Base-by-base conservation (phyloP, 129 eudicot species). In the Helichrysum umbraculigerum region DNA sequence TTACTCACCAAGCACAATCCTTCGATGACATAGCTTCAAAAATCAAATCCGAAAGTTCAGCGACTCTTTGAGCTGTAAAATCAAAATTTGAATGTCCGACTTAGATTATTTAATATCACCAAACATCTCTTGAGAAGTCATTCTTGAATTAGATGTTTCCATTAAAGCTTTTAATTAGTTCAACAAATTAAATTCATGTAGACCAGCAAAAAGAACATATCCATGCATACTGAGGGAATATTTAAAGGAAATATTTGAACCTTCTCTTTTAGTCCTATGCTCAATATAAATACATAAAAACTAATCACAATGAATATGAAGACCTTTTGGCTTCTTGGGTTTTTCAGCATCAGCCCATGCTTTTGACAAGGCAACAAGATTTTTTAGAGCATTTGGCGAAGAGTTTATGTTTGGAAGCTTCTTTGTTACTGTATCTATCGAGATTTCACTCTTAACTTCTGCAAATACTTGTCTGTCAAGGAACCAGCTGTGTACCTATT, bases 1-100 rank as follows among this genome's bases (percentile, higher is more conserved):
- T 74, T 78, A 75, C 97, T 88, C 80, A 93, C 98, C 98, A 93
- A 81, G 95, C 96, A 73, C 51, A 71, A 78, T 93, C 98, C 82
- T 89, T 93, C 5, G 88, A 66, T 70, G 97, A 93, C 61, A 82
- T 68, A 76, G 98, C 98, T 87, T 93, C 98, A 82, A 83, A 93
- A 44, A 68, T 70, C 91, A 93, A 80, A 68, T 82, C 90, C 69
- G 90, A 42, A 63, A 88, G 90, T 77, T 83, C 96, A 21, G 82
- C 74, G 39, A 87, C 89, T 66, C 88, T 85, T 81, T 84, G 85
- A 69, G 82, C 91, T 83, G 88, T 76, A 65, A 70, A 77, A 78
- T 75, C 56, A 70, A 1, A 67, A 72, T 15, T 58, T 37, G 28
- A 70, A 67, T 52, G 66, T 32, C 25, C 37, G 66, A 72, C 16